Percentiles rank a stretch among this genome's conserved stretches.
Evolutionary conservation across 768 basidiomycete genomes (phyloP).

Genomic region (Leccinum subtestaceum): DNA sequence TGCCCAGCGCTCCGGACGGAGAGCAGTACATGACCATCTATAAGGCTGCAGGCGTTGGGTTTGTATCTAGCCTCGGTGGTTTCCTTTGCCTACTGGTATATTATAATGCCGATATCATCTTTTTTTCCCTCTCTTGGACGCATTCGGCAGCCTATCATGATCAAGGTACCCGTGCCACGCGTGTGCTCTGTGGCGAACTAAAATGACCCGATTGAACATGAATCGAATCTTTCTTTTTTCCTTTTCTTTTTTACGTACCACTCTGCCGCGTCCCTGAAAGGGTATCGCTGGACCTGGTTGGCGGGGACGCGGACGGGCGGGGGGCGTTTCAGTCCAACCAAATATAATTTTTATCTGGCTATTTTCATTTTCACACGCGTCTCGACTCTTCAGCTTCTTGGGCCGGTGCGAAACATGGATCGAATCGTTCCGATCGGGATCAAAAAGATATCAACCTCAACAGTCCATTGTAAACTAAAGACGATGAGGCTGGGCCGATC

Average conservation of each 20-base stretch:
- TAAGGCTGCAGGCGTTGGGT: constrained; percentile 8
- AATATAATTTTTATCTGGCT: not conserved
- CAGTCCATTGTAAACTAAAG: not conserved
- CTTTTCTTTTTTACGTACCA: not conserved
- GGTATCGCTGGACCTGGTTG: not conserved
- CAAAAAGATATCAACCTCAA: not conserved
- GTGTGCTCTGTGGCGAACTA: not conserved
- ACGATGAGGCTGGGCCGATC: not conserved
- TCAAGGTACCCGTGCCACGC: constrained; percentile 5
- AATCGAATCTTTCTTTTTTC: not conserved
- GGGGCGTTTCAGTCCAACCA: not conserved
- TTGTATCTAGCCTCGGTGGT: constrained; percentile 20
- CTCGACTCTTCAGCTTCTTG: not conserved
- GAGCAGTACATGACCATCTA: constrained; percentile 10
- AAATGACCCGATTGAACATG: not conserved
- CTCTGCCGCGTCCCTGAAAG: not conserved
- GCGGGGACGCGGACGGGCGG: not conserved
- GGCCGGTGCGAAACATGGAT: not conserved
- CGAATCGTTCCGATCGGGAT: not conserved
- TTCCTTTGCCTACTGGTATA: constrained; percentile 19
- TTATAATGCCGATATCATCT: constrained; percentile 18
- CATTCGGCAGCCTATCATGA: not conserved
- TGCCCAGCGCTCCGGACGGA: constrained; percentile 16
- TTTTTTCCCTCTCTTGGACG: not conserved
- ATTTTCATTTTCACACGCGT: not conserved